Percentiles rank a stretch among this genome's conserved stretches.
phyloP scores from a whole-genome alignment of 106 monocot genomes.

The Xerophyta viscosa region DNA sequence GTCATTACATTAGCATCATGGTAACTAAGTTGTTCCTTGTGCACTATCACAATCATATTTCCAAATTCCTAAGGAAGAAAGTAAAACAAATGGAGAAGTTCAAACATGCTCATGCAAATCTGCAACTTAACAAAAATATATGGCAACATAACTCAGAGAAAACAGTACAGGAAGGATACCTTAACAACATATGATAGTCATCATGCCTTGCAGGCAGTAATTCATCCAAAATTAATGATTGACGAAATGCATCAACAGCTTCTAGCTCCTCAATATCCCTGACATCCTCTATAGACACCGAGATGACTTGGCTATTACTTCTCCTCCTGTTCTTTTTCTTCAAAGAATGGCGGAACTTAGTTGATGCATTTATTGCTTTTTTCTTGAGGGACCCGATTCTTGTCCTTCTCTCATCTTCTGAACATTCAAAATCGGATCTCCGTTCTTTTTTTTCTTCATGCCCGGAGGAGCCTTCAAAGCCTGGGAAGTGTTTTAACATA shows the following conservation, averaged over 20 bases:
- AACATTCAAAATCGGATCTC: conserved; percentile 49
- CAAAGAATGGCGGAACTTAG: conserved; percentile 47
- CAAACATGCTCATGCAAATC: no score
- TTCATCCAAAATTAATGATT: conserved; percentile 42
- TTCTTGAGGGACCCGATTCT: conserved; percentile 48
- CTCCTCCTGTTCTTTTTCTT: conserved; percentile 49
- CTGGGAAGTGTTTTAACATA: no score
- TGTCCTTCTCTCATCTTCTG: conserved; percentile 57
- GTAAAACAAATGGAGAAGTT: no score
- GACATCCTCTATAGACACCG: conserved; percentile 56
- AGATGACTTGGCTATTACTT: conserved; percentile 26
- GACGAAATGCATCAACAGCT: conserved; percentile 63
- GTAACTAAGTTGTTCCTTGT: background rate
- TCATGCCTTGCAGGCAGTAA: conserved; percentile 49
- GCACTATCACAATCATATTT: no score
- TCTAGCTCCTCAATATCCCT: conserved; percentile 48
- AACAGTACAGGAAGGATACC: conserved; percentile 23
- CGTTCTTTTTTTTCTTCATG: conserved; percentile 39
- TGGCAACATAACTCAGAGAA: background rate
- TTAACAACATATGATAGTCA: conserved; percentile 59
- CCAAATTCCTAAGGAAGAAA: no score
- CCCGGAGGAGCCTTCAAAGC: conserved; percentile 37
- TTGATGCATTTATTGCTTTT: conserved; percentile 54
- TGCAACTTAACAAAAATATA: no score
- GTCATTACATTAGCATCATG: background rate